These are phyloP conservation scores for Phycomyces blakesleeanus DNA, from an alignment of 192 early-diverging fungal genomes.

Conservation along the genomic window DNA sequence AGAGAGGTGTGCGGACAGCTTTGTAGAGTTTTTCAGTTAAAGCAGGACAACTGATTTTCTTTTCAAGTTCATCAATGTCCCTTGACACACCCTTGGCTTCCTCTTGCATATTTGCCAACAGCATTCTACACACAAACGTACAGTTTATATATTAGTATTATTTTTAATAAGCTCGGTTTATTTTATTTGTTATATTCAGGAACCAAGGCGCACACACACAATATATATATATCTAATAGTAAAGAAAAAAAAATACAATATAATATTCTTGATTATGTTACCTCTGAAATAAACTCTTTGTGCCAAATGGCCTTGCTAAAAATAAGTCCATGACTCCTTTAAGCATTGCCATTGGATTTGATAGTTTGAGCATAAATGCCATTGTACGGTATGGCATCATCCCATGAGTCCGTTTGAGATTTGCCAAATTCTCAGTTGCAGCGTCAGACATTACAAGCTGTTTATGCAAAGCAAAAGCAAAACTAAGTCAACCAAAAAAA, in stretches of 20 bases:
- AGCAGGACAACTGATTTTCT: slow-evolving; percentile 20
- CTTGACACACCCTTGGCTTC: slow-evolving; percentile 42
- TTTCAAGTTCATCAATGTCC: slow-evolving; percentile 32
- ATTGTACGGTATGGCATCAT: slow-evolving; percentile 50
- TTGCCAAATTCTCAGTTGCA: slow-evolving; percentile 42
- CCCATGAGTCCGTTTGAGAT: slow-evolving; percentile 47
- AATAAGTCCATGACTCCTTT: slow-evolving; percentile 52
- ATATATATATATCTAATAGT: no score
- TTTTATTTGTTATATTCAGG: no score
- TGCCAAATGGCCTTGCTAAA: slow-evolving; percentile 54
- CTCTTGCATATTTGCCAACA: slow-evolving; percentile 47
- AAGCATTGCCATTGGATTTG: slow-evolving; percentile 52
- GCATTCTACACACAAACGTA: slow-evolving; percentile 39
- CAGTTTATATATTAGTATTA: no score
- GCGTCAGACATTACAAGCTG: slow-evolving; percentile 49
- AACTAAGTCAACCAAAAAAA: slow-evolving; percentile 31
- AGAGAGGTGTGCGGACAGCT: slow-evolving; percentile 25
- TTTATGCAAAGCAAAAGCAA: slow-evolving; percentile 51
- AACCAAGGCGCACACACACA: no score
- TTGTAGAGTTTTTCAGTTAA: slow-evolving; percentile 46
- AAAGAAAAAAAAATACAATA: no score
- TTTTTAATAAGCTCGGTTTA: no score
- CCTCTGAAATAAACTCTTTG: slow-evolving; percentile 48
- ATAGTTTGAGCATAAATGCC: slow-evolving; percentile 44
- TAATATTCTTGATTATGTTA: slow-evolving; percentile 5